Percentiles rank a stretch among this genome's conserved stretches.
phyloP scores from a whole-genome alignment of 495 filamentous ascomycete species.

The Glutinoglossum americanum region DNA sequence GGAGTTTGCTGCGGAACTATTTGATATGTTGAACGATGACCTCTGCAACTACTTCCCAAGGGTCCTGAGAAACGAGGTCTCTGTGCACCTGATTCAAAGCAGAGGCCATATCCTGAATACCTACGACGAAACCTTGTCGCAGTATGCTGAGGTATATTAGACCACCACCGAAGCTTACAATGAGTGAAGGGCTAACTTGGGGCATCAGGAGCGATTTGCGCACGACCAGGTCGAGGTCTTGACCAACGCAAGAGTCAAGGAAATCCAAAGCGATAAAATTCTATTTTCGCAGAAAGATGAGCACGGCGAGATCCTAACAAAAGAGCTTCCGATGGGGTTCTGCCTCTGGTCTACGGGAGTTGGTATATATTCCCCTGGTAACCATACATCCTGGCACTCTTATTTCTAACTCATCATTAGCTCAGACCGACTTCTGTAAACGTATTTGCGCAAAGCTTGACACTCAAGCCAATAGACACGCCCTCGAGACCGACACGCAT shows the following conservation, averaged over 20 bases:
- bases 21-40: slow-evolving; percentile 92
- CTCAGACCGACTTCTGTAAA: slow-evolving; percentile 62
- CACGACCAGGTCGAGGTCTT: slow-evolving; percentile 79
- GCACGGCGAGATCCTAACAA: slow-evolving; percentile 51
- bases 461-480: slow-evolving; percentile 67
- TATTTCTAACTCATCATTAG: slow-evolving; percentile 11
- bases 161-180: background rate
- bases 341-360: slow-evolving; percentile 98
- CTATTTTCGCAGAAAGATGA: slow-evolving; percentile 65
- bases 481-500: slow-evolving; percentile 88
- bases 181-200: background rate
- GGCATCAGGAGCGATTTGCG: slow-evolving; percentile 42
- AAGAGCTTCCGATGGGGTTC: slow-evolving; percentile 90
- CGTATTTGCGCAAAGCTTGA: slow-evolving; percentile 45
- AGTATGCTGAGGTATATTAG: slow-evolving; percentile 56
- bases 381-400: too few relatives aligned
- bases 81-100: slow-evolving; percentile 90
- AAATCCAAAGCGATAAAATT: slow-evolving; percentile 63
- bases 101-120: slow-evolving; percentile 91
- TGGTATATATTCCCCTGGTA: slow-evolving; percentile 17
- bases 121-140: slow-evolving; percentile 85
- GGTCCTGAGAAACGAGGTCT: slow-evolving; percentile 86
- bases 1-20: slow-evolving; percentile 92
- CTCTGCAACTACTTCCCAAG: slow-evolving; percentile 62
- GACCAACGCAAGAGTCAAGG: slow-evolving; percentile 79